Evolutionary conservation across 225 moss, liverwort and hornwort species (phyloP).

Genomic region (Straminergon stramineum): DNA sequence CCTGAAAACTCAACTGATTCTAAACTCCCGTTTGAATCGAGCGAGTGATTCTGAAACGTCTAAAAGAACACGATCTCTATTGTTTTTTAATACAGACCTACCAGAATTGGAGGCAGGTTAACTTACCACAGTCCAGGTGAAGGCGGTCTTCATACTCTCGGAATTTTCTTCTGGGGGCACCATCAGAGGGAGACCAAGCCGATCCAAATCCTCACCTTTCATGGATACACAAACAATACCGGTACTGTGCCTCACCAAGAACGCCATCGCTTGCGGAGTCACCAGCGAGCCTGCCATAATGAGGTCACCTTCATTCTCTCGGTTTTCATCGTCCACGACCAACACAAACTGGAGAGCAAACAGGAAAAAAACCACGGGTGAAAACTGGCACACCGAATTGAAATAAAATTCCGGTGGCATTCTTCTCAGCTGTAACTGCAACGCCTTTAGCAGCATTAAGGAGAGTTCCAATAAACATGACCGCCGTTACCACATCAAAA

Average conservation of each 20-base stretch:
- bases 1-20: background rate
- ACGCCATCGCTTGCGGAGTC: constrained; percentile 74
- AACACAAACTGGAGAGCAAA: constrained; percentile 58
- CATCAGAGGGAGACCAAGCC: constrained; percentile 80
- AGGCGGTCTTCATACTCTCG: constrained; percentile 74
- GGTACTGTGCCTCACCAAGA: constrained; percentile 69
- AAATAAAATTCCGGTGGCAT: background rate
- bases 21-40: background rate
- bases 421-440: background rate
- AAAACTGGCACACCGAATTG: background rate
- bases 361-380: background rate
- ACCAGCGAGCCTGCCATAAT: constrained; percentile 91
- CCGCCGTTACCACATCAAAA: no score
- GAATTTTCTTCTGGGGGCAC: constrained; percentile 55
- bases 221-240: constrained; percentile 90
- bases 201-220: constrained; percentile 73
- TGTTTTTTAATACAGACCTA: background rate
- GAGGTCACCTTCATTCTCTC: constrained; percentile 94
- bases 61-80: background rate
- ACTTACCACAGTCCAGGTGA: constrained; percentile 88
- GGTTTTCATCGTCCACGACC: constrained; percentile 94
- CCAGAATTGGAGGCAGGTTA: background rate
- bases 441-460: background rate
- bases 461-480: background rate
- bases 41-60: background rate